phyloP scores from a whole-genome alignment of 2,329 filamentous ascomycete genomes.

The Paecilomyces formosus region DNA sequence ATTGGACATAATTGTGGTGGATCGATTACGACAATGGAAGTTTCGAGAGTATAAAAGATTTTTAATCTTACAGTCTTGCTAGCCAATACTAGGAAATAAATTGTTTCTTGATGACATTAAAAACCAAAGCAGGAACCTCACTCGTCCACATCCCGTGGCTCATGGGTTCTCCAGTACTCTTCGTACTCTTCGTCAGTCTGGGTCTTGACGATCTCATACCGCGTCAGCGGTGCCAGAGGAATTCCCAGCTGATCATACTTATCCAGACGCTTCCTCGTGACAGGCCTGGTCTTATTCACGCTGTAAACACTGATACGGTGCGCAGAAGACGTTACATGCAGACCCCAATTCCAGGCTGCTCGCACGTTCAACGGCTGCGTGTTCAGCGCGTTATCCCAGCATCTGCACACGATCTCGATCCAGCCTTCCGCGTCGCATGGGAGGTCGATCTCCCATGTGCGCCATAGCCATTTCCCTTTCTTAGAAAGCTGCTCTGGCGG shows the following conservation, averaged over 20 bases:
- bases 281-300: conserved; percentile 22
- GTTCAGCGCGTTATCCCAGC: conserved; percentile 57
- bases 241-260: conserved; percentile 22
- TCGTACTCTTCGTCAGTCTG: conserved; percentile 23
- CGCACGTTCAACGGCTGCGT: conserved; percentile 52
- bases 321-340: conserved; percentile 31
- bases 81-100: too few relatives aligned
- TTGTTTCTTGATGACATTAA: too few relatives aligned
- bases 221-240: conserved; percentile 24
- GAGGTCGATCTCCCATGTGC: conserved; percentile 56
- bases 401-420: conserved; percentile 52
- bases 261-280: conserved; percentile 20
- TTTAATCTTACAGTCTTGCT: too few relatives aligned
- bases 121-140: not conserved
- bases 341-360: conserved; percentile 44
- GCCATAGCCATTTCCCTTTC: conserved; percentile 59
- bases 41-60: too few relatives aligned
- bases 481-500: conserved; percentile 52
- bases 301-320: conserved; percentile 33
- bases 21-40: too few relatives aligned
- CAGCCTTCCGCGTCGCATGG: conserved; percentile 57
- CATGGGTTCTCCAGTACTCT: conserved; percentile 20
- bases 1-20: too few relatives aligned
- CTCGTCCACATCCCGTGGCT: conserved; percentile 21
- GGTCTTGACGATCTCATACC: conserved; percentile 20